Base-by-base conservation (phyloP, 2,329 filamentous ascomycete species). In the Fusarium sambucinum region DNA sequence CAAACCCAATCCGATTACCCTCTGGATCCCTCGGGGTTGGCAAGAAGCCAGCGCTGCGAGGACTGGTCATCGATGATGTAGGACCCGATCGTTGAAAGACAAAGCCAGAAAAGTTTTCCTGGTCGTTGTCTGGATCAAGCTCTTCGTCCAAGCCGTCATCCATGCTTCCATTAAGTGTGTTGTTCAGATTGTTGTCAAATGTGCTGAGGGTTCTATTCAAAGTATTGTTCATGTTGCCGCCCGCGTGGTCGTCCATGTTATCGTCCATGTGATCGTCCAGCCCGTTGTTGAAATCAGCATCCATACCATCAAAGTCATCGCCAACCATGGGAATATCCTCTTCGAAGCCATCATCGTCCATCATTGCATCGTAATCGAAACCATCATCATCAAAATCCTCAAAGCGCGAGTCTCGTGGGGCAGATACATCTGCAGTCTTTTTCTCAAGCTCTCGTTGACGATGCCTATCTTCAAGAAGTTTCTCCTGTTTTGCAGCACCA, bases 381-480 rank as follows among this genome's bases (percentile, higher is more conserved):
- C 73, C 77, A 68, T 89, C 87, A 30, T 88, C 88, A 67, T 90
- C 86, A 70, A 87, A 88, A 52, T 90, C 88, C 66, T 90, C 87
- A 66, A 83, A 88, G 19, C 85, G 80, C 5, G 86, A 86, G 72
- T 88, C 85, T 40, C 82, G 79, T 51, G 78, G 51, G 29, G 80
- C 73, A 59, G 82, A 74, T 21, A 60, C 55, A 17, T 78, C 76
- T 5, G 76, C 77, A 6, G 80, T 81, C 63, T 87, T 83, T 72
- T 86, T 90, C 60, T 90, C 89, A 30, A 89, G 81, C 64, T 90
- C 87, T 55, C 88, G 87, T 68, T 91, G 86, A 17, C 90, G 84
- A 76, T 93, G 91, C 47, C 89, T 86, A 70, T 93, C 92, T 76
- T 93, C 92, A 40, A 94, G 80, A 37, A 91, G 76, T 76, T 89